Evolutionary conservation across 306 rosid species (phyloP).

Genomic region (Lotus japonicus): DNA sequence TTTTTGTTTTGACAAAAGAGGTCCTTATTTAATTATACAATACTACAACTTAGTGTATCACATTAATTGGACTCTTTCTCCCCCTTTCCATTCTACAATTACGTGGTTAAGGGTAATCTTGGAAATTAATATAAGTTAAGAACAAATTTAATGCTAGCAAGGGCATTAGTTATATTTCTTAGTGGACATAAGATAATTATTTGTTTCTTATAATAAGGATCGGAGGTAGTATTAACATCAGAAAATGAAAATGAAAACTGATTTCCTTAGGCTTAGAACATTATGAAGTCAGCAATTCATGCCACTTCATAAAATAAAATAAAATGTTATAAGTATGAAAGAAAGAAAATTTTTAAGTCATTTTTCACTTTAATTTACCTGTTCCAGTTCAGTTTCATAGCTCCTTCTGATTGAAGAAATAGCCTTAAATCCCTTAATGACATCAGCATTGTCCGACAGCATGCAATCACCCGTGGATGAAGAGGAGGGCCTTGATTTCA

Average conservation of each 20-base stretch:
- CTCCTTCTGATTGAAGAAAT: conserved; percentile 56
- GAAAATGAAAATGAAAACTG: not conserved
- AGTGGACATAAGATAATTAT: no score
- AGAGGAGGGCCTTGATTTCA: conserved; percentile 44
- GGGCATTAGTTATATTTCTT: no score
- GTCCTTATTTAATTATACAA: no score
- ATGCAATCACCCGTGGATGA: conserved; percentile 31
- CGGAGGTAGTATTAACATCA: no score
- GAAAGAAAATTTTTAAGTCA: not conserved
- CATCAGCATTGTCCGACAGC: conserved; percentile 44
- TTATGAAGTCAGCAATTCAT: not conserved
- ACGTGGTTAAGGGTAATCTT: no score
- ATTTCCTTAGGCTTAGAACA: not conserved
- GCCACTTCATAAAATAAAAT: not conserved
- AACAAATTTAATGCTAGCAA: no score
- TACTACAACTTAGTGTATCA: no score
- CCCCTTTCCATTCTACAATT: no score
- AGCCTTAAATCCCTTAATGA: conserved; percentile 36
- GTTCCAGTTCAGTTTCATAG: conserved; percentile 68
- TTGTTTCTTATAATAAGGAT: no score
- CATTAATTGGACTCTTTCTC: no score
- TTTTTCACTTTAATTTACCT: conserved; percentile 38
- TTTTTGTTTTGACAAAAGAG: no score
- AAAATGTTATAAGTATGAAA: not conserved
- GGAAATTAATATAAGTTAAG: no score